Evolutionary conservation across 208 protist species (phyloP).

Genomic region (Zelonia costaricensis): DNA sequence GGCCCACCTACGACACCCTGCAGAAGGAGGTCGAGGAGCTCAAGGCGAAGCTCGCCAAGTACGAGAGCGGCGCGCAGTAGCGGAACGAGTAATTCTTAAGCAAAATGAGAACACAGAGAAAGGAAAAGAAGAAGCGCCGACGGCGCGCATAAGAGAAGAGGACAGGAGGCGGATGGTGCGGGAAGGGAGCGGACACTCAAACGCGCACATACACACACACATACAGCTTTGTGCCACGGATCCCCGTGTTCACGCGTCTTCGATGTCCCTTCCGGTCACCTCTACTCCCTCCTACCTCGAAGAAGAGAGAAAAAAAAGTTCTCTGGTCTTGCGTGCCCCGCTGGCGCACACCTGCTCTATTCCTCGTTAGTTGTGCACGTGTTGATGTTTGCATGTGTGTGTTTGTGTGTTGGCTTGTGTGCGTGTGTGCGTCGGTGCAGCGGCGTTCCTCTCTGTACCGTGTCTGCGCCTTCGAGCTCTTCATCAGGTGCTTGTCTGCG

Average conservation of each 20-base stretch:
- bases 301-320: no score
- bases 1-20: constrained; percentile 82
- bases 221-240: no score
- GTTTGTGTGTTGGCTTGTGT: neutral
- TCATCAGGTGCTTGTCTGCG: neutral
- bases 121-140: no score
- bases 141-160: no score
- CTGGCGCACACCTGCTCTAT: no score
- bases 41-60: constrained; percentile 65
- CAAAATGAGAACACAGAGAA: neutral
- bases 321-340: no score
- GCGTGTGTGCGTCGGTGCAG: neutral
- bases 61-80: constrained; percentile 42
- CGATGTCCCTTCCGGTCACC: no score
- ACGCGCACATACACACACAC: neutral
- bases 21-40: constrained; percentile 52
- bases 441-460: neutral
- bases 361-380: no score
- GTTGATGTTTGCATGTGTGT: neutral
- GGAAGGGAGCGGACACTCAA: neutral
- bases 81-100: neutral
- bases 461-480: neutral
- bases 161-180: no score
- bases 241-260: no score
- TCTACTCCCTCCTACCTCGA: no score